These are phyloP conservation scores for Chytriomyces confervae DNA, from an alignment of 192 early-diverging fungal genomes.

Conservation along the genomic window DNA sequence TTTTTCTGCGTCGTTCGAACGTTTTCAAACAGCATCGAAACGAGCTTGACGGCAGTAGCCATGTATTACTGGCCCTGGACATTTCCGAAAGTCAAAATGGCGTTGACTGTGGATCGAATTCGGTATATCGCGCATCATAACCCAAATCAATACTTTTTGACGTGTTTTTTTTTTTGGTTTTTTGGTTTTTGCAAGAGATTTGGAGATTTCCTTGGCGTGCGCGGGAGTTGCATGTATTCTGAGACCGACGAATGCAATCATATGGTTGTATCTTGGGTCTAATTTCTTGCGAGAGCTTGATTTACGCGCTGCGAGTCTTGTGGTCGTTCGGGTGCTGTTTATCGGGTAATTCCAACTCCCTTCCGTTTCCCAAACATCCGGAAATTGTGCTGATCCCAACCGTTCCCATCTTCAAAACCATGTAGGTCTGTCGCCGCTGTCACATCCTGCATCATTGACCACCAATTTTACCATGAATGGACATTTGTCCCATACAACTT, in stretches of 20 bases:
- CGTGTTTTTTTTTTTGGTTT: neutral
- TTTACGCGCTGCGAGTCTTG: neutral
- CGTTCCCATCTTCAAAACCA: neutral
- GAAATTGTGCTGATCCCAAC: neutral
- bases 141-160: neutral
- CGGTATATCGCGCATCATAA: slow-evolving; percentile 21
- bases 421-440: slow-evolving; percentile 52
- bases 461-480: slow-evolving; percentile 70
- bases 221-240: slow-evolving; percentile 85
- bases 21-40: slow-evolving; percentile 77
- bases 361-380: neutral
- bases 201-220: slow-evolving; percentile 61
- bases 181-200: slow-evolving; percentile 31
- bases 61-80: slow-evolving; percentile 87
- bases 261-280: slow-evolving; percentile 83
- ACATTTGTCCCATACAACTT: slow-evolving; percentile 81
- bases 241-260: slow-evolving; percentile 84
- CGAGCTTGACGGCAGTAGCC: slow-evolving; percentile 72
- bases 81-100: slow-evolving; percentile 11
- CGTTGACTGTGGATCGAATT: neutral
- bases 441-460: slow-evolving; percentile 66
- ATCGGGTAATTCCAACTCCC: slow-evolving; percentile 11
- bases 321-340: neutral
- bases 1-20: slow-evolving; percentile 67
- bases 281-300: slow-evolving; percentile 53